phyloP scores from a whole-genome alignment of 1,284 basidiomycete species.

The Cryptococcus jaspeensis region DNA sequence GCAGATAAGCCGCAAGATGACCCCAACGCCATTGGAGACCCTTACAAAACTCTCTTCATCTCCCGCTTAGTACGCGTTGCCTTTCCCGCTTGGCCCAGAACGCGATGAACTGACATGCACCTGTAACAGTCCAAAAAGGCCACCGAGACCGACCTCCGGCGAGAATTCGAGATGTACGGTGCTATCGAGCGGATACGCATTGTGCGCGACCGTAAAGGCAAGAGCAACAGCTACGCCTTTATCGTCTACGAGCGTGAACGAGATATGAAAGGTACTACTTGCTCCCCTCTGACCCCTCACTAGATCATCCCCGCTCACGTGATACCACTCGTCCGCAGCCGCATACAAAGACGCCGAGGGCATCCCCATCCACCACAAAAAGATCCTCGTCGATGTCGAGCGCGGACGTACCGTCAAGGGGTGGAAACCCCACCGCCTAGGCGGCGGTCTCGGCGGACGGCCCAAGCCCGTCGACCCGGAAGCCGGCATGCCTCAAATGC shows the following conservation, averaged over 20 bases:
- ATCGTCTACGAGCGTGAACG: conserved; percentile 96
- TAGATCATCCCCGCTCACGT: background rate
- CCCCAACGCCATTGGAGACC: conserved; percentile 89
- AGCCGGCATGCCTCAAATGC: conserved; percentile 30
- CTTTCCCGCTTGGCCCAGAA: background rate
- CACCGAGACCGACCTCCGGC: conserved; percentile 84
- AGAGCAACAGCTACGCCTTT: conserved; percentile 91
- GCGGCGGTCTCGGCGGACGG: conserved; percentile 90
- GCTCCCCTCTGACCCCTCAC: conserved; percentile 2
- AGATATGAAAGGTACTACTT: conserved; percentile 87
- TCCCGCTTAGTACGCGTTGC: conserved; percentile 69
- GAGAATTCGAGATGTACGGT: conserved; percentile 94
- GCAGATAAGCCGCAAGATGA: conserved; percentile 85
- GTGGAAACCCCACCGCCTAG: conserved; percentile 94
- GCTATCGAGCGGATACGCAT: conserved; percentile 89
- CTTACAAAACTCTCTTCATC: conserved; percentile 98
- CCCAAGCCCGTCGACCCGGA: conserved; percentile 74
- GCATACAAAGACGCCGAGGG: conserved; percentile 99
- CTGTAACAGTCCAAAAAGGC: conserved; percentile 69
- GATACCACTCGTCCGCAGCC: conserved; percentile 56
- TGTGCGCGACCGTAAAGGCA: conserved; percentile 82
- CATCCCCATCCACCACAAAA: conserved; percentile 89
- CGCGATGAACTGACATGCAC: background rate
- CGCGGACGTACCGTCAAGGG: conserved; percentile 95
- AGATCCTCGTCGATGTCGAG: conserved; percentile 96